These are phyloP conservation scores for Fragaria nilgerrensis DNA, from an alignment of 306 rosid genomes.

Conservation along the genomic window DNA sequence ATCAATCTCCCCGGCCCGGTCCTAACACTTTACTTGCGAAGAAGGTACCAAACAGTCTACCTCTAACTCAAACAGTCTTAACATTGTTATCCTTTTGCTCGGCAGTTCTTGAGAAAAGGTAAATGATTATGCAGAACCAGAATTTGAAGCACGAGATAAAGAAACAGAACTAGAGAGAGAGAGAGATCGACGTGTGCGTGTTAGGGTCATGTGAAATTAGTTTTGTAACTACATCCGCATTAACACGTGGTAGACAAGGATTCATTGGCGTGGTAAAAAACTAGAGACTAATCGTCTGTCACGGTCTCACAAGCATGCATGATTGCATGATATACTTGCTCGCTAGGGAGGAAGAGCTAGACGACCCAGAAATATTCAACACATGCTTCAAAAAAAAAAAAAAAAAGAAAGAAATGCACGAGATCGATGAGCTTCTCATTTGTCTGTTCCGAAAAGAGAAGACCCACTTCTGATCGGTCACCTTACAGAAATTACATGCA, in stretches of 20 bases:
- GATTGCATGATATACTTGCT: constrained; percentile 3
- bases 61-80: background rate
- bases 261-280: background rate
- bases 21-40: too few species aligned
- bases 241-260: constrained; percentile 28
- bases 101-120: background rate
- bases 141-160: background rate
- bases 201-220: background rate
- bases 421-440: constrained; percentile 6
- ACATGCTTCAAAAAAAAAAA: constrained; percentile 21
- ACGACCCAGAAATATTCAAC: background rate
- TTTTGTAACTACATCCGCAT: constrained; percentile 24
- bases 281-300: constrained; percentile 12
- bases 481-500: background rate
- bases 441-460: background rate
- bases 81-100: background rate
- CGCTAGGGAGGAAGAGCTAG: background rate
- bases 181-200: background rate
- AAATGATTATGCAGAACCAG: background rate
- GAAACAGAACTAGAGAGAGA: too few species aligned
- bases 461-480: background rate
- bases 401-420: background rate
- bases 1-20: background rate
- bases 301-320: constrained; percentile 20
- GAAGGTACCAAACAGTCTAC: background rate